phyloP scores from a whole-genome alignment of 164 flowering plant genomes.

The Umbilicus rupestris region DNA sequence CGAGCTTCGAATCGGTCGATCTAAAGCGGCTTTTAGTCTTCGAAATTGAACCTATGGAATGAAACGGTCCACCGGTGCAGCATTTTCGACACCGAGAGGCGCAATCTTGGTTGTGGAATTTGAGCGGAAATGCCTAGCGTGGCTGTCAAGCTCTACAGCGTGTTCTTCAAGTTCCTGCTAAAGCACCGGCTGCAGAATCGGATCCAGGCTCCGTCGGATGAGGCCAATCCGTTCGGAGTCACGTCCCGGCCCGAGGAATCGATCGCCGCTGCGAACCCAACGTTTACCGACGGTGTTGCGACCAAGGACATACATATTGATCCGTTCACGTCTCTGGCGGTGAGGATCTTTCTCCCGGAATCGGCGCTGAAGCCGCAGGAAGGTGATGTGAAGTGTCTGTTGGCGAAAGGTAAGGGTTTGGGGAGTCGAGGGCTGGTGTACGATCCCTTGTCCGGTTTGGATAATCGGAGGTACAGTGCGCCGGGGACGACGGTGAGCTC shows the following conservation, averaged over 20 bases:
- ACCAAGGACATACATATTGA: slow-evolving; percentile 79
- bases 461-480: slow-evolving; percentile 15
- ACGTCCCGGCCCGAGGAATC: slow-evolving; percentile 55
- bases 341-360: slow-evolving; percentile 52
- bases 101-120: neutral
- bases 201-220: slow-evolving; percentile 18
- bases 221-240: slow-evolving; percentile 38
- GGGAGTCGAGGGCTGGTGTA: neutral
- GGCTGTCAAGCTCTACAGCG: slow-evolving; percentile 64
- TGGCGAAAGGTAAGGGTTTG: slow-evolving; percentile 5
- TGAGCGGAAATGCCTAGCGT: slow-evolving; percentile 50
- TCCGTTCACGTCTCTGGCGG: slow-evolving; percentile 44
- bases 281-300: slow-evolving; percentile 67
- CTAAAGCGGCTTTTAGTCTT: neutral
- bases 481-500: neutral
- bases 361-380: slow-evolving; percentile 29
- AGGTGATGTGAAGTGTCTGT: slow-evolving; percentile 12
- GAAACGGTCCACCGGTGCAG: neutral
- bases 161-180: slow-evolving; percentile 52
- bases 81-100: neutral
- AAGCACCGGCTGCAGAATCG: slow-evolving; percentile 54
- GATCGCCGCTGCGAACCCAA: slow-evolving; percentile 46
- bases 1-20: neutral
- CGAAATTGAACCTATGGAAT: neutral
- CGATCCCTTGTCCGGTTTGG: slow-evolving; percentile 14